Conservation (phyloP, 805 yeast genomes). For the Sugiyamaella mastotermitis region DNA sequence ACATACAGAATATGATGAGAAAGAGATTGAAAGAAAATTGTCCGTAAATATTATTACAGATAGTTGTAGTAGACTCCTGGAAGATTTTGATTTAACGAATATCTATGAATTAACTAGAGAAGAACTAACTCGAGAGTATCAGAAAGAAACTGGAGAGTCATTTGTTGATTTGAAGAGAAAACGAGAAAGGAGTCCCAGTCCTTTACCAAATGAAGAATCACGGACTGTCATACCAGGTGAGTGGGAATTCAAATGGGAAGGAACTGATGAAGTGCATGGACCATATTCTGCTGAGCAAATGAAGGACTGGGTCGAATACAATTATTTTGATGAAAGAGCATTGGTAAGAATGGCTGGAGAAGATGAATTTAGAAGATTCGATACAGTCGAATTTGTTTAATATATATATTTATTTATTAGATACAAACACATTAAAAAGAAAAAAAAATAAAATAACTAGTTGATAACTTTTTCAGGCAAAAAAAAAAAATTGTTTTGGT, state of each 20-base stretch:
- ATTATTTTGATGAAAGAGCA: slow-evolving; percentile 43
- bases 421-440: no score
- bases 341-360: no score
- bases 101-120: slow-evolving; percentile 53
- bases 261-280: slow-evolving; percentile 41
- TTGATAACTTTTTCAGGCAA: no score
- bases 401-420: no score
- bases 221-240: slow-evolving; percentile 9
- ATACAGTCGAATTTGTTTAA: no score
- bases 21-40: slow-evolving; percentile 19
- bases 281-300: slow-evolving; percentile 46
- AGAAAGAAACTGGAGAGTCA: slow-evolving; percentile 38
- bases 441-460: no score
- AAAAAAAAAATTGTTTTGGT: no score
- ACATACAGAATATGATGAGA: slow-evolving; percentile 16
- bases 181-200: slow-evolving; percentile 16
- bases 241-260: slow-evolving; percentile 49
- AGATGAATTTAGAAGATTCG: no score
- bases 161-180: slow-evolving; percentile 25
- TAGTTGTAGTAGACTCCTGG: slow-evolving; percentile 39
- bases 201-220: slow-evolving; percentile 2
- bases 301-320: slow-evolving; percentile 39
- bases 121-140: slow-evolving; percentile 43
- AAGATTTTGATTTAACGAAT: slow-evolving; percentile 35
- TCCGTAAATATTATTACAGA: slow-evolving; percentile 42